Evolutionary conservation across 2,329 filamentous ascomycete genomes (phyloP).

Genomic region (Sporothrix luriei): DNA sequence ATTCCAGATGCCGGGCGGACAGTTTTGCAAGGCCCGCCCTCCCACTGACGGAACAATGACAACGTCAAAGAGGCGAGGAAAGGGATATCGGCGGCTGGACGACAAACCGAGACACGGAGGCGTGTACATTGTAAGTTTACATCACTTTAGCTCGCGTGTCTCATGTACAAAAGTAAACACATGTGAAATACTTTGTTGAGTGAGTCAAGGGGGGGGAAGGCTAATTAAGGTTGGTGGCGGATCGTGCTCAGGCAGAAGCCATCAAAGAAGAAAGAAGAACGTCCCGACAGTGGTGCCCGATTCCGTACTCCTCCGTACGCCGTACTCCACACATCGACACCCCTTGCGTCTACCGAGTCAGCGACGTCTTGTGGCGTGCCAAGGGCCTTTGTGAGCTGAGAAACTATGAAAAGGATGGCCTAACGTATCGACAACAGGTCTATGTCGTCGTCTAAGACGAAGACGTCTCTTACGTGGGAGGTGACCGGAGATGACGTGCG

Average conservation of each 20-base stretch:
- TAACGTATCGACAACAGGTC: neutral
- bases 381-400: neutral
- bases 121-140: too few relatives aligned
- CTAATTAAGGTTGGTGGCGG: neutral
- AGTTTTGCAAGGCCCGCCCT: neutral
- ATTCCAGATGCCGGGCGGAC: conserved; percentile 7
- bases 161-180: conserved; percentile 6
- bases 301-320: too few relatives aligned
- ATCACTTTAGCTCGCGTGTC: neutral
- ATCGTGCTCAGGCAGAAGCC: neutral
- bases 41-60: neutral
- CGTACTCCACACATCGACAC: neutral
- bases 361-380: neutral
- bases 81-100: neutral
- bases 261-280: neutral
- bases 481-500: neutral
- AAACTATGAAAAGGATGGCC: neutral
- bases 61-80: neutral
- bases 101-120: neutral
- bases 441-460: neutral
- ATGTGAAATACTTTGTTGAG: conserved; percentile 4
- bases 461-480: neutral
- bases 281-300: neutral
- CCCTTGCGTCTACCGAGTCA: conserved; percentile 16
- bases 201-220: neutral